Percentiles rank a stretch among this genome's conserved stretches.
phyloP scores from a whole-genome alignment of 2,329 filamentous ascomycete species.

The Arthrobotrys musiformis region DNA sequence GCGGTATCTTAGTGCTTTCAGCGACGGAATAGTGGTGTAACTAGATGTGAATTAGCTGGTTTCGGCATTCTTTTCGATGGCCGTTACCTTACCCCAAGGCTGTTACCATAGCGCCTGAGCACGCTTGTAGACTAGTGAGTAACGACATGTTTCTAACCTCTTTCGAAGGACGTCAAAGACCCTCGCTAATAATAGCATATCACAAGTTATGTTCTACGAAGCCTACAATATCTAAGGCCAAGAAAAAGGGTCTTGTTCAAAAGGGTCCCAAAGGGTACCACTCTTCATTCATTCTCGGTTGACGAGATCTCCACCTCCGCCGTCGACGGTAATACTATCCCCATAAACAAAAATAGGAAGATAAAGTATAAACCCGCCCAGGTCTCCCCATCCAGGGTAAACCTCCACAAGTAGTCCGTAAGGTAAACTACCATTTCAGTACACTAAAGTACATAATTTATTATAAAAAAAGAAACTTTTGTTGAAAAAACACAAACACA shows the following conservation, averaged over 20 bases:
- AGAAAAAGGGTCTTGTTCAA: background rate
- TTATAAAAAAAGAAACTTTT: slow-evolving; percentile 39
- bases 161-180: no score
- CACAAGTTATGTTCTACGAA: background rate
- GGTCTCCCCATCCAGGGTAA: background rate
- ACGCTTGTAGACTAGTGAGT: no score
- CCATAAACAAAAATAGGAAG: background rate
- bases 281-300: slow-evolving; percentile 41
- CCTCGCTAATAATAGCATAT: no score
- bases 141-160: no score
- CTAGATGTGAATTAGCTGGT: no score
- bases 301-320: slow-evolving; percentile 31
- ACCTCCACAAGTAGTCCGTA: background rate
- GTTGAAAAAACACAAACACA: slow-evolving; percentile 44
- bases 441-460: slow-evolving; percentile 15
- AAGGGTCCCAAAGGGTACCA: background rate
- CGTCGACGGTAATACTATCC: background rate
- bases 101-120: no score
- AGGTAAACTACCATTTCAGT: background rate
- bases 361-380: background rate
- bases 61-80: no score
- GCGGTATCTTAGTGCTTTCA: no score
- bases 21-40: no score
- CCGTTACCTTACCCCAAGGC: no score
- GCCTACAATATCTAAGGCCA: background rate